Percentiles rank a stretch among this genome's conserved stretches.
These are phyloP conservation scores for Hortiboletus flavorubellus DNA, from an alignment of 768 basidiomycete genomes.

Conservation along the genomic window DNA sequence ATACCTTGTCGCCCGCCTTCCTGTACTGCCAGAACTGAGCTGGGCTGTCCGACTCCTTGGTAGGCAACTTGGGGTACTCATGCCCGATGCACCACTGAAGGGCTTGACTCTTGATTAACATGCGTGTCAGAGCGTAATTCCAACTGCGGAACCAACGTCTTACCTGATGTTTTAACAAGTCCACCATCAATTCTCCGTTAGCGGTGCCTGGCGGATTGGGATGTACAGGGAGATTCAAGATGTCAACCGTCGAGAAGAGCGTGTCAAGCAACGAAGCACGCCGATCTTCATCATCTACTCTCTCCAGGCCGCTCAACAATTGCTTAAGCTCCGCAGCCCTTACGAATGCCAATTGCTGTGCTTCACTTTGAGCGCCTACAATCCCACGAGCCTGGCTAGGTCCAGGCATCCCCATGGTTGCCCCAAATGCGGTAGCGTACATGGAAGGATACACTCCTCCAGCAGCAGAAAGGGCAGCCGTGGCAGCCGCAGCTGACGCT, in stretches of 20 bases:
- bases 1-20: slow-evolving; percentile 53
- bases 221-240: slow-evolving; percentile 67
- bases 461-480: slow-evolving; percentile 8
- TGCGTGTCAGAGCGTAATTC: not conserved
- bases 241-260: slow-evolving; percentile 64
- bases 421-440: slow-evolving; percentile 17
- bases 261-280: slow-evolving; percentile 69
- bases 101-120: slow-evolving; percentile 61
- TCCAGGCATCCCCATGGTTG: slow-evolving; percentile 13
- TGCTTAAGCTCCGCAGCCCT: slow-evolving; percentile 67
- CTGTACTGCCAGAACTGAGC: slow-evolving; percentile 88
- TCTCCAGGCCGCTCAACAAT: slow-evolving; percentile 65
- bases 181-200: slow-evolving; percentile 63
- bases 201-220: slow-evolving; percentile 67
- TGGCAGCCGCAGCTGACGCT: slow-evolving; percentile 18
- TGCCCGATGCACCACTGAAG: slow-evolving; percentile 81
- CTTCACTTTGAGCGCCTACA: slow-evolving; percentile 25
- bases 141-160: not conserved
- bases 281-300: slow-evolving; percentile 73
- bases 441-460: slow-evolving; percentile 14
- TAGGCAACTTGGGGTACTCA: slow-evolving; percentile 77
- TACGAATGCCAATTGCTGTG: slow-evolving; percentile 40
- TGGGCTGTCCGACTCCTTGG: slow-evolving; percentile 59
- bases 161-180: slow-evolving; percentile 84
- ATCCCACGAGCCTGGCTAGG: slow-evolving; percentile 18